These are phyloP conservation scores for Tillandsia fasciculata DNA, from an alignment of 176 grass and related monocot species.

Conservation along the genomic window DNA sequence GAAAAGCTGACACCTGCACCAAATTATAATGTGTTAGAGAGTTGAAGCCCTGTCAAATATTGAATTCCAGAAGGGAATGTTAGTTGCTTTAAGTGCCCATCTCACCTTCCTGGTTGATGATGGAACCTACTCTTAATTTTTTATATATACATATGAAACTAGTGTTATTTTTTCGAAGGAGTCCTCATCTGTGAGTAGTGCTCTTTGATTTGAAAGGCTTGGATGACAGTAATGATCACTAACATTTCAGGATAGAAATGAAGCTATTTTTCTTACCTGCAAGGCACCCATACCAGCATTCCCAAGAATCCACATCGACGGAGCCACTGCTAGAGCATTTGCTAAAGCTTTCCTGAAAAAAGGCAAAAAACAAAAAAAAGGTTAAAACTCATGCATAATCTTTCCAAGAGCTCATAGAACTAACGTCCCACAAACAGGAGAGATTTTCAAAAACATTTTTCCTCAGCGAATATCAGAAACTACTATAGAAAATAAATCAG, in stretches of 20 bases:
- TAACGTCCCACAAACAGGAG: not conserved
- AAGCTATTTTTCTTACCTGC: slow-evolving; percentile 43
- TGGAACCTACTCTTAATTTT: not conserved
- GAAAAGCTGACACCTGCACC: not conserved
- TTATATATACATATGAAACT: no score
- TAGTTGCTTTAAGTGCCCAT: not conserved
- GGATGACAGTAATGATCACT: not conserved
- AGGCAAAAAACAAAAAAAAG: slow-evolving; percentile 12
- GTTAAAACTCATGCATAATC: not conserved
- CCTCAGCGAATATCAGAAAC: not conserved
- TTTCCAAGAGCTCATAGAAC: no score
- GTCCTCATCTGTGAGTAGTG: not conserved
- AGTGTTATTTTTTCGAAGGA: not conserved
- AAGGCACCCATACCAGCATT: slow-evolving; percentile 97
- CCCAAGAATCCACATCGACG: slow-evolving; percentile 94
- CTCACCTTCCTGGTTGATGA: not conserved
- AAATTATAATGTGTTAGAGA: not conserved
- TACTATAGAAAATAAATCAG: not conserved
- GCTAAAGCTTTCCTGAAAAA: slow-evolving; percentile 90
- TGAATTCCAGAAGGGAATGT: not conserved
- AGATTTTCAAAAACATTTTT: not conserved
- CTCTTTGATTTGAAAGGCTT: not conserved
- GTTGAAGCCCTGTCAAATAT: not conserved
- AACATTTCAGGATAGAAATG: not conserved
- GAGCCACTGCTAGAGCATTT: slow-evolving; percentile 87